Evolutionary conservation across 139 green algal genomes (phyloP), one percentile per base, ranked within the genome.

Genomic region (Chlorella sorokiniana): DNA sequence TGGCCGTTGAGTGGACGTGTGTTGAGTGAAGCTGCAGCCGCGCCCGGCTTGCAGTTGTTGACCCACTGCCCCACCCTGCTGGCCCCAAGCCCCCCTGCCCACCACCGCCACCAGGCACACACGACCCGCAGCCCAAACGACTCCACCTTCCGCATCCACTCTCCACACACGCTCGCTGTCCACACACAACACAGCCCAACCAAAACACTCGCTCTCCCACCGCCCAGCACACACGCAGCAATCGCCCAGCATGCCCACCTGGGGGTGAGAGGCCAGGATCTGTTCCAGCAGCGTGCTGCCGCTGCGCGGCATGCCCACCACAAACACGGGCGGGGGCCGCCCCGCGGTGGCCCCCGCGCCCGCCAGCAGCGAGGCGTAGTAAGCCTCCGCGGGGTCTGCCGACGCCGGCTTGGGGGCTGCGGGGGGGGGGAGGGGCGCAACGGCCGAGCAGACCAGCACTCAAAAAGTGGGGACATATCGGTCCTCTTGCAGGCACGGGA

Each of bases 201-300:
- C 56, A 65, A n/a, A n/a, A n/a, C n/a, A n/a, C n/a, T n/a, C n/a
- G n/a, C n/a, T n/a, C n/a, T n/a, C n/a, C 56, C 56, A 65, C 56
- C 56, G 10, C 56, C 56, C 22, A 16, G 6, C n/a, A 10, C 22
- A 10, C 56, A 29, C n/a, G 56, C 56, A 10, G 22, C 29, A 29
- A 41, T 56, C 67, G 7, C 42, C 59, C 37, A 59, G 82, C 72
- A 69, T 74, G 64, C 81, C 71, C 14, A 88, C 89, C 75, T 88
- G 18, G 5, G 86, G 81, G 81, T 94, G 91, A 37, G 70, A 86
- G 25, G 79, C 82, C 41, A 93, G 84, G 52, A 94, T 89, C 77
- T 92, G 87, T 84, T 96, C 93, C 40, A 95, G 74, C 33, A 96
- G 88, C 1, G 92, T 95, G 83, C 88, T 94, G 44, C 93, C 93